A percentile compares a stretch with the other conserved stretches of the same genome.
phyloP scores from a whole-genome alignment of 148 eudicot genomes.

The Rhododendron ovatum region DNA sequence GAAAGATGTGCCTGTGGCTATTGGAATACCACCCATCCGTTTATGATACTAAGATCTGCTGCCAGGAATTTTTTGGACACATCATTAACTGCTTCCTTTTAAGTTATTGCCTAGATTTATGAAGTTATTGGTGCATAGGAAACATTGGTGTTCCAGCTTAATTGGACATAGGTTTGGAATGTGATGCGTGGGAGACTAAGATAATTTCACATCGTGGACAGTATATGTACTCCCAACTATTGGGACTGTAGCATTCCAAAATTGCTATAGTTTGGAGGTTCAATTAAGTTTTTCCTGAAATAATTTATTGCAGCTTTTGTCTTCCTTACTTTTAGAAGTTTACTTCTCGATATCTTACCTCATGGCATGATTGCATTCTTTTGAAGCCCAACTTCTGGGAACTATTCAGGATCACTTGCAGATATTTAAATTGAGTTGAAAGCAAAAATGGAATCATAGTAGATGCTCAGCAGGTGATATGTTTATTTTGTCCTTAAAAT shows the following conservation, averaged over 20 bases:
- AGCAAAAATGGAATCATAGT: constrained; percentile 84
- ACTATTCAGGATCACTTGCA: constrained; percentile 95
- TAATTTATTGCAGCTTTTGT: not conserved
- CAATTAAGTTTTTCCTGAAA: not conserved
- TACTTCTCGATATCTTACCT: not conserved
- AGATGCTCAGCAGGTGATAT: constrained; percentile 91
- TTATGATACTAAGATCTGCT: not conserved
- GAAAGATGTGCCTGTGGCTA: too few species aligned
- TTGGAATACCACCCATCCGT: not conserved
- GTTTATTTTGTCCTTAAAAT: not conserved
- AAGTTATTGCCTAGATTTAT: not conserved
- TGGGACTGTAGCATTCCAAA: not conserved
- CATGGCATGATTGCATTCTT: constrained; percentile 11
- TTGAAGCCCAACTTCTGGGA: constrained; percentile 90
- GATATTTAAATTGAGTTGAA: constrained; percentile 93
- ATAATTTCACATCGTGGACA: not conserved
- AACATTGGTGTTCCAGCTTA: not conserved
- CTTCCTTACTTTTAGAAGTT: not conserved
- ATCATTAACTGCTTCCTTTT: not conserved
- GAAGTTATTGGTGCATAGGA: not conserved
- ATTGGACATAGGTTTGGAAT: not conserved
- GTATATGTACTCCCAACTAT: not conserved
- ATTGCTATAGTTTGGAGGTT: not conserved
- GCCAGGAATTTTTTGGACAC: not conserved
- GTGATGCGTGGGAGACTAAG: not conserved